Percentiles rank a stretch among this genome's conserved stretches.
phyloP scores from a whole-genome alignment of 2,329 filamentous ascomycete species.

The Neodidymelliopsis sp. region DNA sequence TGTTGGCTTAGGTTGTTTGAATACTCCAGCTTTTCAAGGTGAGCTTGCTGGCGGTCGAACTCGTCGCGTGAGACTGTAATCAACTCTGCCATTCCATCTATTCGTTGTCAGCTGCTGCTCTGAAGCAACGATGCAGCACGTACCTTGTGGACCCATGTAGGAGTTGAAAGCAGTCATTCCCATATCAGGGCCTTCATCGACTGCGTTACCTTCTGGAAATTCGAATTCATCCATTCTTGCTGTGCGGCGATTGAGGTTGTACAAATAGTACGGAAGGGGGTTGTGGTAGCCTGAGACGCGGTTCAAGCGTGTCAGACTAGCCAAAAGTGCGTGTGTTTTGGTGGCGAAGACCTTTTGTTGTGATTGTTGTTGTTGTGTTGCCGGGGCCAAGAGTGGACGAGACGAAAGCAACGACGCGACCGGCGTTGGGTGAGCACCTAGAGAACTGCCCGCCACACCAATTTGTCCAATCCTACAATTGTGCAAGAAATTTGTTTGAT shows the following conservation, averaged over 20 bases:
- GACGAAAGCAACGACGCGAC: constrained; percentile 18
- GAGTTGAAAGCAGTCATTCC: not conserved
- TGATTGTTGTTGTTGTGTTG: constrained; percentile 14
- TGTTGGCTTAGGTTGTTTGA: not conserved
- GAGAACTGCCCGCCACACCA: not conserved
- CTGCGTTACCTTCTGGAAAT: not conserved
- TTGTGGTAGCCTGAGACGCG: not conserved
- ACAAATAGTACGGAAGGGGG: too few relatives aligned
- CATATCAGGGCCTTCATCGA: not conserved
- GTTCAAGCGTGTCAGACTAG: not conserved
- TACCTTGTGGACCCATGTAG: not conserved
- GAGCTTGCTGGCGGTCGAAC: not conserved
- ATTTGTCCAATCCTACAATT: constrained; percentile 2
- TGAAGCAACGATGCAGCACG: not conserved
- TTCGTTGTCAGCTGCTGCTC: not conserved
- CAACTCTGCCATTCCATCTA: not conserved
- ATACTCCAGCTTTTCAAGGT: not conserved
- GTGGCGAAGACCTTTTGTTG: constrained; percentile 2
- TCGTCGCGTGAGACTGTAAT: not conserved
- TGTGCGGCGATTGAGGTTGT: not conserved
- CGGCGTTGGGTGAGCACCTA: not conserved
- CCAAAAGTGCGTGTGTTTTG: not conserved
- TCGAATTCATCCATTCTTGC: constrained; percentile 2
- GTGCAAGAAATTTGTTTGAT: constrained; percentile 9
- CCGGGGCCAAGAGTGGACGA: constrained; percentile 17